phyloP scores from a whole-genome alignment of 164 flowering plant genomes.

The Stephania cephalantha region DNA sequence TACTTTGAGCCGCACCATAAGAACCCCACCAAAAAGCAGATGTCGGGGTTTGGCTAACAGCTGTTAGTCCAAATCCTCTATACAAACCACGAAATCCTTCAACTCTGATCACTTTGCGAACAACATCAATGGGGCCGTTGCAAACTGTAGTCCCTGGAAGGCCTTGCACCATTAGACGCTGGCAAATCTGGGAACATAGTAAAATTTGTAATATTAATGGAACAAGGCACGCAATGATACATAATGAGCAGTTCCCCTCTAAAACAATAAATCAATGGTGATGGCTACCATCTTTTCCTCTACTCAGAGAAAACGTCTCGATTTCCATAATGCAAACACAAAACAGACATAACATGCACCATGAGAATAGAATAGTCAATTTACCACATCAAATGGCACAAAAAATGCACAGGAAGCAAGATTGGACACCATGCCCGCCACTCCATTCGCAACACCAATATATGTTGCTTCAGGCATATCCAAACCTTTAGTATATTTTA shows the following conservation, averaged over 20 bases:
- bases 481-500: conserved; percentile 41
- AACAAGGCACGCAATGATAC: background rate
- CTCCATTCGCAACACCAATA: conserved; percentile 62
- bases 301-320: background rate
- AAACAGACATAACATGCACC: background rate
- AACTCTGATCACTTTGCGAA: conserved; percentile 42
- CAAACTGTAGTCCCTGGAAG: conserved; percentile 57
- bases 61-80: conserved; percentile 80
- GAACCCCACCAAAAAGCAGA: conserved; percentile 89
- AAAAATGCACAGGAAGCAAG: conserved; percentile 49
- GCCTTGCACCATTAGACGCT: conserved; percentile 85
- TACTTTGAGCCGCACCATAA: conserved; percentile 67
- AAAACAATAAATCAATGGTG: background rate
- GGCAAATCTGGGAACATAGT: conserved; percentile 45
- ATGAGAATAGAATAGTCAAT: conserved; percentile 11
- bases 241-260: background rate
- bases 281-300: background rate
- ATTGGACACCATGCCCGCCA: conserved; percentile 74
- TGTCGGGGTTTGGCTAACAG: conserved; percentile 64
- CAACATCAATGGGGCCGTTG: conserved; percentile 57
- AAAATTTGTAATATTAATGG: background rate
- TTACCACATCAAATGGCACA: conserved; percentile 90
- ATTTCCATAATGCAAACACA: background rate
- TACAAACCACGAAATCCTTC: conserved; percentile 81
- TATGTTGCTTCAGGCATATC: conserved; percentile 66